Base-by-base conservation (phyloP, 768 basidiomycete genomes). In the Pisolithus albus region DNA sequence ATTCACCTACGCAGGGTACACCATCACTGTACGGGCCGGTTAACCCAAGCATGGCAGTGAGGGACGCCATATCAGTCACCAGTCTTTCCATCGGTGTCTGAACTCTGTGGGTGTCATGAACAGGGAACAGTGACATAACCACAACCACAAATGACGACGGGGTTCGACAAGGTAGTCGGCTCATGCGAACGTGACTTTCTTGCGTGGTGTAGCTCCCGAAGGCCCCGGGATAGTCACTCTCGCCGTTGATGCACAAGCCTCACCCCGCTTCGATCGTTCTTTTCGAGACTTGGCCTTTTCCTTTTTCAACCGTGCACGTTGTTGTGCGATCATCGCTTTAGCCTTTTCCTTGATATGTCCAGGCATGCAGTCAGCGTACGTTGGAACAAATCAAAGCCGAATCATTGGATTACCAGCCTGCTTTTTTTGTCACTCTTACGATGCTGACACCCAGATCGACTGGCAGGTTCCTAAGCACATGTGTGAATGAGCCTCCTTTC, bases 301-400 rank as follows among this genome's bases (percentile, higher is more conserved):
- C 60, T 67, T 71, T 62, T 75, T 77, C 32, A 57, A 61, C 41
- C 65, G 67, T 32, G 70, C 63, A 30, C 65, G 66, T 56, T 65
- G 67, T 37, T 70, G 70, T 21, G 63, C 59, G 23, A 78, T 67
- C 45, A 66, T 55, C 7, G 63, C 66, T 50, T 73, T 78, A 15
- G 69, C 68, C 56, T 75, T 74, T 57, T 74, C 72, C 75, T 77
- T 56, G 46, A 46, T 56, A 58, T 28, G 24, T 32, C 44, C 32
- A 34, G 16, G 46, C 7, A 9, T 47, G 30, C 34, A 5, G 30
- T 47, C 28, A 47, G 46, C 32, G 24, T 47, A 32, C 23, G n/a
- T 36, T 47, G 46, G 19, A 32, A 37, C 36, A 8, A 46, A 49
- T 43, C 51, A 24, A 26, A 42, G 47, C 49, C 13, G 13, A 50